Base-by-base conservation (phyloP, 768 basidiomycete genomes). In the Astraeus odoratus region DNA sequence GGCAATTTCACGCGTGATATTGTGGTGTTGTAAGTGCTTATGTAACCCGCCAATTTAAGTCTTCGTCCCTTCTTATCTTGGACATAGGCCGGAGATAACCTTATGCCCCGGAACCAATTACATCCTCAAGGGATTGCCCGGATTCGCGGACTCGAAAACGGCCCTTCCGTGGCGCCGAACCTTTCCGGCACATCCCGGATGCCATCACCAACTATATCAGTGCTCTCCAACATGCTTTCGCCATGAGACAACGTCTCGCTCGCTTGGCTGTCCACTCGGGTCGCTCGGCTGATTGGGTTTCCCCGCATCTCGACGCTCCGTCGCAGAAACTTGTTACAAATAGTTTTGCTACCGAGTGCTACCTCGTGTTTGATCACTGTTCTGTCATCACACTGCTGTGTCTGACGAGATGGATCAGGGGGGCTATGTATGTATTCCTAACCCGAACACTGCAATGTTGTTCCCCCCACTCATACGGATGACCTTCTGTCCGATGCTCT, bases 91-190 rank as follows among this genome's bases (percentile, higher is more conserved):
- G 49, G 51, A 25, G 39, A 37, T 53, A 48, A 50, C 56, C 45
- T 54, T 49, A 24, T 33, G 23, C 16, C 12, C 39, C 22, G 26
- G 41, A 42, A 38, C 26, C 23, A 47, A 31, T 41, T 41, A 44
- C 30, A 20, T 38, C 23, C 15, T 15, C n/a, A 22, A 51, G 50
- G 29, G 2, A 16, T 29, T 42, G 13, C n/a, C 20, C 42, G 16
- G 8, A 2, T 24, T 60, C 60, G 59, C 59, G 53, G 59, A 27
- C 48, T 56, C 48, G 20, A 55, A 56, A 50, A 56, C 48, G 57
- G 49, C 48, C 44, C 0, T 0, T 19, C 1, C 22, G 12, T 31
- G 30, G 10, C 12, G 5, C n/a, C 27, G 27, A 12, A n/a, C n/a
- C 30, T n/a, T n/a, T n/a, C n/a, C n/a, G 30, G 30, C 30, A 31